Conservation (phyloP, 805 yeast species). For the Pichia deserticola region DNA sequence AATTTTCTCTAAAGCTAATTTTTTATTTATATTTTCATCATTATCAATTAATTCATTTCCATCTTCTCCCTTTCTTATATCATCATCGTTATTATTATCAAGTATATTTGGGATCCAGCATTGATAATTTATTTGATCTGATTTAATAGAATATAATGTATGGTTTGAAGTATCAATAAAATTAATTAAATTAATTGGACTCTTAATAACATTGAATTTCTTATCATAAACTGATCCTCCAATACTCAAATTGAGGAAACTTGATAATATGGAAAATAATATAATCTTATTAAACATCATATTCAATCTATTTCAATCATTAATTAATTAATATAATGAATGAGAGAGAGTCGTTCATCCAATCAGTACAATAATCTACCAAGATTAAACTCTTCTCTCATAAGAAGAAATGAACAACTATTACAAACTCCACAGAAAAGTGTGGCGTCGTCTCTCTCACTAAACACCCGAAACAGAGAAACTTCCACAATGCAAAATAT, state of each 20-base stretch:
- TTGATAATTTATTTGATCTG: background rate
- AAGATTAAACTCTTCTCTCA: background rate
- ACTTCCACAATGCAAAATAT: too few species aligned
- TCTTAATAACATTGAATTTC: conserved; percentile 1
- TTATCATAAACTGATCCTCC: background rate
- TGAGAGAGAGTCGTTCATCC: background rate
- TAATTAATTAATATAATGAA: too few species aligned
- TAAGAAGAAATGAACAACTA: too few species aligned
- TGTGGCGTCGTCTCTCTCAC: background rate
- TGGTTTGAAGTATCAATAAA: background rate
- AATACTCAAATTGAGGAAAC: background rate
- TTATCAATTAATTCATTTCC: background rate
- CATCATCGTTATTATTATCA: too few species aligned
- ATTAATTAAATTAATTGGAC: background rate
- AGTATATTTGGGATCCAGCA: conserved; percentile 1
- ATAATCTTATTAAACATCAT: too few species aligned
- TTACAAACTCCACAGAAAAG: background rate
- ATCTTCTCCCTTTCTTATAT: background rate
- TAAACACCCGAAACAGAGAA: too few species aligned
- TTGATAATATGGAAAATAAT: too few species aligned
- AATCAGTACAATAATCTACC: background rate
- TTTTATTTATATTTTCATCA: background rate
- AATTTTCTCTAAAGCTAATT: conserved; percentile 12
- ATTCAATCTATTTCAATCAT: too few species aligned
- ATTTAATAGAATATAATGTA: background rate